Conservation (phyloP, 2,329 filamentous ascomycete genomes). For the Parafenestella ontariensis region DNA sequence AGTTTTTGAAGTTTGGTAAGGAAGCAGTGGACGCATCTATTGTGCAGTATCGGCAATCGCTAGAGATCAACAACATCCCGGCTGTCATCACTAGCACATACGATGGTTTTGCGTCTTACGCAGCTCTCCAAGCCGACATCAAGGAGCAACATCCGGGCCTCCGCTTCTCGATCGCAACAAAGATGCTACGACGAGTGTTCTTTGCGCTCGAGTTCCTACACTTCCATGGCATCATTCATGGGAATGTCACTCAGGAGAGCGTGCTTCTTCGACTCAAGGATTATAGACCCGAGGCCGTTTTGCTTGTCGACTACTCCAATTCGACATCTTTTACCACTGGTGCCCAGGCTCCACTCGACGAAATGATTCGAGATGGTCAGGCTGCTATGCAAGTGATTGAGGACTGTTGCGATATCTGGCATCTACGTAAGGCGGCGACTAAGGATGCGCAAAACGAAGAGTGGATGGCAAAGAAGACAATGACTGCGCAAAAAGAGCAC, state of each 20-base stretch:
- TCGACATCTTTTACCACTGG: conserved; percentile 2
- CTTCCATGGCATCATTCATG: conserved; percentile 20
- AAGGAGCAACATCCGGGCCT: conserved; percentile 13
- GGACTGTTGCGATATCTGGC: conserved; percentile 27
- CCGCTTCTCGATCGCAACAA: conserved; percentile 19
- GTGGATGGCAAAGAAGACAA: conserved; percentile 8
- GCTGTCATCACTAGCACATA: conserved; percentile 22
- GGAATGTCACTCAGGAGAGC: conserved; percentile 9
- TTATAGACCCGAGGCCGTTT: conserved; percentile 3
- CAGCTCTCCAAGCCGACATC: conserved; percentile 7
- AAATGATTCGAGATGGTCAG: conserved; percentile 14
- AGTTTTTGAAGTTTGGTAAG: conserved; percentile 21
- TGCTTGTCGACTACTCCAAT: conserved; percentile 22
- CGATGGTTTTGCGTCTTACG: conserved; percentile 16
- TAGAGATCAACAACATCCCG: conserved; percentile 12
- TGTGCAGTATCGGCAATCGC: conserved; percentile 16
- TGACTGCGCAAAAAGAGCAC: conserved; percentile 9
- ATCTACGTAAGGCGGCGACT: conserved; percentile 16
- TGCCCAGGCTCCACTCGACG: conserved; percentile 4
- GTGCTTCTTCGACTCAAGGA: conserved; percentile 17
- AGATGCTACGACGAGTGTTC: conserved; percentile 19
- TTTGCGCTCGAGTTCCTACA: conserved; percentile 23
- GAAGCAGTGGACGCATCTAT: conserved; percentile 11
- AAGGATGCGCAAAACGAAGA: conserved; percentile 7
- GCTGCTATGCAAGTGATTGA: conserved; percentile 20